Percentiles rank a stretch among this genome's conserved stretches.
Evolutionary conservation across 345 rosid genomes (phyloP).

Genomic region (Pistacia integerrima): DNA sequence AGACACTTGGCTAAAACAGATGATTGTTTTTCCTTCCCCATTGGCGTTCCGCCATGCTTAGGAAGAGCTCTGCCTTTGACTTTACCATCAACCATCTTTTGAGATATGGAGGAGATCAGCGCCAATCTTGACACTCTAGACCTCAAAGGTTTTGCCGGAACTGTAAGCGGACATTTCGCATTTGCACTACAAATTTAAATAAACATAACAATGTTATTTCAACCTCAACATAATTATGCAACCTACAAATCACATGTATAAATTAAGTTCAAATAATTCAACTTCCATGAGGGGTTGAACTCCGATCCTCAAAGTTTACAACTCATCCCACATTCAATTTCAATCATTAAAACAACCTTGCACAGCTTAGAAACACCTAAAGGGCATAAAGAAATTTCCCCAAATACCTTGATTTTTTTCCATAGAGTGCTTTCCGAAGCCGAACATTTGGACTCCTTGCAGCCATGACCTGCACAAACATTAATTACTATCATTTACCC

Average conservation of each 20-base stretch:
- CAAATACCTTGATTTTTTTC: constrained; percentile 51
- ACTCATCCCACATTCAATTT: too few relatives aligned
- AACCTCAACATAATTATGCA: background rate
- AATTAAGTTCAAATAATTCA: too few relatives aligned
- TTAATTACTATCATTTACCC: constrained; percentile 19
- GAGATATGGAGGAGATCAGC: constrained; percentile 72
- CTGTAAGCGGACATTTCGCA: constrained; percentile 73
- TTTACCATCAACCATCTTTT: constrained; percentile 49
- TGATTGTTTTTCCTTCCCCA: constrained; percentile 37
- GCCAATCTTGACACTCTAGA: constrained; percentile 65
- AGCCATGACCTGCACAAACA: constrained; percentile 74
- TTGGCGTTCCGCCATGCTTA: constrained; percentile 47
- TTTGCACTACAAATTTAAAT: constrained; percentile 33
- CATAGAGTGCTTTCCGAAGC: constrained; percentile 58
- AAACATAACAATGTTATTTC: background rate
- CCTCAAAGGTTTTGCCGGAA: constrained; percentile 78
- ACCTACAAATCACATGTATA: background rate
- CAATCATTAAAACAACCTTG: too few relatives aligned
- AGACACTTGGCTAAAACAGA: constrained; percentile 48
- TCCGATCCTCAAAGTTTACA: too few relatives aligned
- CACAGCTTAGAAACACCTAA: background rate
- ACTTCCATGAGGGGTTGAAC: too few relatives aligned
- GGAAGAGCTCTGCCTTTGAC: constrained; percentile 32
- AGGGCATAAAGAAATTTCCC: background rate
- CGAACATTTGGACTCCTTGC: constrained; percentile 91